phyloP scores from a whole-genome alignment of 2,329 filamentous ascomycete species.

The Fusarium sp. region DNA sequence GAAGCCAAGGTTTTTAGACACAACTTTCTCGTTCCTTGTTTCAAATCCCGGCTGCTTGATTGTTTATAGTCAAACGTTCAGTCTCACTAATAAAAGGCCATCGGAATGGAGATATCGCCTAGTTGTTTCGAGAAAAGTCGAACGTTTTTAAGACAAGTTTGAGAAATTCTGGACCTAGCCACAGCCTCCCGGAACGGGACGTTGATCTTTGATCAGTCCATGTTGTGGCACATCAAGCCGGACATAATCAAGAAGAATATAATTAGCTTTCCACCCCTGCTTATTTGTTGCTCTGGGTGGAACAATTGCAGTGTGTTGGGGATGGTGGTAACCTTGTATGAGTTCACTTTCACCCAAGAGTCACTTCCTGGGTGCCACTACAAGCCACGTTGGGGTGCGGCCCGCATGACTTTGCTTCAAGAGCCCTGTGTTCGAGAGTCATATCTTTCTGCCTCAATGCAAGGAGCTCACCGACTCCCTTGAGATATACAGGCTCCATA shows the following conservation, averaged over 20 bases:
- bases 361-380: neutral
- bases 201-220: too few species aligned
- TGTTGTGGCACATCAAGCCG: too few species aligned
- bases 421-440: neutral
- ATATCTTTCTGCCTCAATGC: neutral
- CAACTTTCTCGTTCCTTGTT: neutral
- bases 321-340: neutral
- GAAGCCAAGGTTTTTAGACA: neutral
- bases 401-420: neutral
- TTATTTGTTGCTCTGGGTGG: too few species aligned
- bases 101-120: conserved; percentile 1
- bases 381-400: conserved; percentile 12
- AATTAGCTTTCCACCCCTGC: too few species aligned
- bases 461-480: neutral
- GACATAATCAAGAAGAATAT: too few species aligned
- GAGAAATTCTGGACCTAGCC: neutral
- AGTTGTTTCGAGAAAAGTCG: neutral
- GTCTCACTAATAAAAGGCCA: neutral
- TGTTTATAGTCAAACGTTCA: neutral
- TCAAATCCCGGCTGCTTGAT: neutral
- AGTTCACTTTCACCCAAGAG: conserved; percentile 7
- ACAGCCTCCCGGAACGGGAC: neutral
- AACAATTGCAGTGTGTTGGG: too few species aligned
- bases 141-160: neutral
- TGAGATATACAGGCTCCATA: neutral